A percentile compares a stretch with the other conserved stretches of the same genome.
phyloP scores from a whole-genome alignment of 441 rosid genomes.

The Macaranga tanarius region DNA sequence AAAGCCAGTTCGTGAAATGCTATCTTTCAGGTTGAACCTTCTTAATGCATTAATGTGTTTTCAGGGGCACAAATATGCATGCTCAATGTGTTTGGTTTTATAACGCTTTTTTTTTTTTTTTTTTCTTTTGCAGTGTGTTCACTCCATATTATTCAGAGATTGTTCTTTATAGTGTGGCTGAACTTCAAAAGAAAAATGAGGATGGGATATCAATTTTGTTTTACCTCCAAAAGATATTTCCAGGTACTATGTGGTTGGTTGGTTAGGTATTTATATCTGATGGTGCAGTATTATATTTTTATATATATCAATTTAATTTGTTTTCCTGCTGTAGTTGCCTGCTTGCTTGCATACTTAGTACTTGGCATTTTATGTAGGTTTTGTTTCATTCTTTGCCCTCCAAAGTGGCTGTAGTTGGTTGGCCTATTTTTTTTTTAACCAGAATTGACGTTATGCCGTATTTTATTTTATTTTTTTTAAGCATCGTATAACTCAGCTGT shows the following conservation, averaged over 20 bases:
- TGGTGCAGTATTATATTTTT: neutral
- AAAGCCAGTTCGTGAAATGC: constrained; percentile 76
- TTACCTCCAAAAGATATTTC: constrained; percentile 99
- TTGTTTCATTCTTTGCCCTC: neutral
- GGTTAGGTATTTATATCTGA: constrained; percentile 2
- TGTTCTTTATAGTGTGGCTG: constrained; percentile 93
- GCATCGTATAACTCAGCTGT: neutral
- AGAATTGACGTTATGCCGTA: neutral
- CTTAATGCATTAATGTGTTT: constrained; percentile 12
- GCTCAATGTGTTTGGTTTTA: constrained; percentile 25
- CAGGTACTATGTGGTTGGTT: constrained; percentile 50
- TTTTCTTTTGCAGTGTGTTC: constrained; percentile 73
- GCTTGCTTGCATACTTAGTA: neutral
- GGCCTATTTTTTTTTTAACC: neutral
- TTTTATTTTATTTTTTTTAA: neutral
- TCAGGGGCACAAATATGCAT: constrained; percentile 14
- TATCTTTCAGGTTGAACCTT: constrained; percentile 72
- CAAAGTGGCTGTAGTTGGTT: neutral
- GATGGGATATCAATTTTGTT: constrained; percentile 96
- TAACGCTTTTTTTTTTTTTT: constrained; percentile 12
- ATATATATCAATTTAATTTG: neutral
- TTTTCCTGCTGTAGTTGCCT: neutral
- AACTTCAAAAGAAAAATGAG: constrained; percentile 85
- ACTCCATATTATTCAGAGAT: constrained; percentile 97
- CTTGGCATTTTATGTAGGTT: neutral